These are phyloP conservation scores for Aspergillus incahuasiensis DNA, from an alignment of 495 filamentous ascomycete species.

Conservation along the genomic window DNA sequence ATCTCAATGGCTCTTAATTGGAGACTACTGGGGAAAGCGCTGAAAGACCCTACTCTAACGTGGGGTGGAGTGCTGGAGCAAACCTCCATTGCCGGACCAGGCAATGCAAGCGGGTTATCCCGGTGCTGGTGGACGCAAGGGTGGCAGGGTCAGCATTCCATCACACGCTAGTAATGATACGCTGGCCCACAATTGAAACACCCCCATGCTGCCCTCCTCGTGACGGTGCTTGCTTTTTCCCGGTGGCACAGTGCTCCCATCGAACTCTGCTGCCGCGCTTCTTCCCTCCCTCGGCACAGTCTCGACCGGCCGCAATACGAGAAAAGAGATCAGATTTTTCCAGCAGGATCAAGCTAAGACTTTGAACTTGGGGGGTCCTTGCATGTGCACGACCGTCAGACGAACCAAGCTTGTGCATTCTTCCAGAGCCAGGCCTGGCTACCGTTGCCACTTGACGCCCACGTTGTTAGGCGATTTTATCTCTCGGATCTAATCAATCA, in stretches of 20 bases:
- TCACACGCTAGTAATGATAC: not conserved
- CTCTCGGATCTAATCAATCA: conserved; percentile 14
- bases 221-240: not conserved
- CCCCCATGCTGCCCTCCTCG: not conserved
- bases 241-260: too few species aligned
- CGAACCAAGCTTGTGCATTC: not conserved
- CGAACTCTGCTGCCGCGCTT: too few species aligned
- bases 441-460: conserved; percentile 3
- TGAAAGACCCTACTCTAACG: not conserved
- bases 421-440: not conserved
- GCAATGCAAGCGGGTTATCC: not conserved
- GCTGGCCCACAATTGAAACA: not conserved
- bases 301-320: not conserved
- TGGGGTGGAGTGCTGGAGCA: not conserved
- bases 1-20: not conserved
- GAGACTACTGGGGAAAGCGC: not conserved
- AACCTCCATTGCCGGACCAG: not conserved
- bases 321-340: not conserved
- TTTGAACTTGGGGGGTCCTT: not conserved
- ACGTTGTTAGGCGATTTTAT: conserved; percentile 8
- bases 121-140: not conserved
- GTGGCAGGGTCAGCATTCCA: not conserved
- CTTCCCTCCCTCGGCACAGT: not conserved
- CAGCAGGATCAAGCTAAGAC: not conserved
- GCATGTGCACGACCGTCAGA: conserved; percentile 1